phyloP scores from a whole-genome alignment of 2,329 filamentous ascomycete genomes.

The Remersonia thermophila region DNA sequence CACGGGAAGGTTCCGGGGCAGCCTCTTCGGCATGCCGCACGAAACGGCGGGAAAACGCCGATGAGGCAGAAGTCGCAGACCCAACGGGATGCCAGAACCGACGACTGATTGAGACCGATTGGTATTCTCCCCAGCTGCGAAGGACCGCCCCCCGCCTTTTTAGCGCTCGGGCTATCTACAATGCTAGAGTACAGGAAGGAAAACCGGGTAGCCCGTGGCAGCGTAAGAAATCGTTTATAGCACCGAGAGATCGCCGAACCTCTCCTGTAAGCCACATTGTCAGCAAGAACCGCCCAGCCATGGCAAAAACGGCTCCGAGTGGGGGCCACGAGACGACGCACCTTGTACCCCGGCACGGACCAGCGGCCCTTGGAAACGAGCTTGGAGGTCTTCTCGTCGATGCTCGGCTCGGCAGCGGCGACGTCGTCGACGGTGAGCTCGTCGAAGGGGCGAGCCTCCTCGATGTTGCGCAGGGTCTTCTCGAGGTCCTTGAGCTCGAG shows the following conservation, averaged over 20 bases:
- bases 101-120: conserved; percentile 6
- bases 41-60: no score
- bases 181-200: conserved; percentile 55
- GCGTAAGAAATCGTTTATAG: conserved; percentile 49
- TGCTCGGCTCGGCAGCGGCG: conserved; percentile 83
- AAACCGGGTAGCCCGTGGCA: conserved; percentile 26
- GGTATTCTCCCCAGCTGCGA: conserved; percentile 9
- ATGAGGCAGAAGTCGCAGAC: no score
- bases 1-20: no score
- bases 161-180: conserved; percentile 44
- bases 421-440: conserved; percentile 97
- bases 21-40: no score
- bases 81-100: not conserved
- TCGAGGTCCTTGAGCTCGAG: conserved; percentile 86
- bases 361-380: conserved; percentile 97
- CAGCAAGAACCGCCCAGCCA: conserved; percentile 28
- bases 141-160: conserved; percentile 6
- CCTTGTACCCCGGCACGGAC: conserved; percentile 98
- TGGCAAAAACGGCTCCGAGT: no score
- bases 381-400: conserved; percentile 91
- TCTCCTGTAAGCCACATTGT: conserved; percentile 57
- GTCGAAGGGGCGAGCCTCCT: conserved; percentile 88
- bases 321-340: no score
- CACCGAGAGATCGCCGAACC: conserved; percentile 93
- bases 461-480: conserved; percentile 93